Percentiles rank a stretch among this genome's conserved stretches.
Conservation (phyloP, 2,329 filamentous ascomycete genomes). For the Chrysosporium keratinophilum region DNA sequence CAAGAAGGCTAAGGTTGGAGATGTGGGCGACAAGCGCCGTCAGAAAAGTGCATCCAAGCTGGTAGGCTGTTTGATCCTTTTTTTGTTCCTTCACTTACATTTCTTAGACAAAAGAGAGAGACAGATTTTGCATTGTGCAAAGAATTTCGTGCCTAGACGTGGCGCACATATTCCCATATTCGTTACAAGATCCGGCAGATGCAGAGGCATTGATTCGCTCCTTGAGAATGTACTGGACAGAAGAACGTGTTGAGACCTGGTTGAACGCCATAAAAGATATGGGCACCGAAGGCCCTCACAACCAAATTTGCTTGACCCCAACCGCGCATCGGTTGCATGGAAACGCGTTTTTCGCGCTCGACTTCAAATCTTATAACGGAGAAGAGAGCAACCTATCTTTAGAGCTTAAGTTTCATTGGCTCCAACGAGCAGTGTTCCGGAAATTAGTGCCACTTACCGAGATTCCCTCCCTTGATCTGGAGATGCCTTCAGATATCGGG, state of each 20-base stretch:
- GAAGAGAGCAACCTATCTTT: neutral
- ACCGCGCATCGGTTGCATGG: neutral
- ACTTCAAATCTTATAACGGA: neutral
- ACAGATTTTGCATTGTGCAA: neutral
- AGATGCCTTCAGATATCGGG: neutral
- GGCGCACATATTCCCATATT: neutral
- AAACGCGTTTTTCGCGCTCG: neutral
- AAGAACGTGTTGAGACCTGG: neutral
- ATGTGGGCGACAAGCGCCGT: neutral
- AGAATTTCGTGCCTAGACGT: neutral
- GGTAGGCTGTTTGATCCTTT: neutral
- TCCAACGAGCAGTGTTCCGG: neutral
- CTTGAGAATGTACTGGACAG: neutral
- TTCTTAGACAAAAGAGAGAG: constrained; percentile 1
- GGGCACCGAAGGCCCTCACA: neutral
- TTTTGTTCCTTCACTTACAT: neutral
- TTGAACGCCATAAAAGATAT: neutral
- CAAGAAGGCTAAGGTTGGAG: neutral
- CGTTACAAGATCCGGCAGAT: neutral
- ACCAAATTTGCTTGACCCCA: neutral
- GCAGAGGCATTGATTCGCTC: neutral
- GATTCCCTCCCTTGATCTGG: neutral
- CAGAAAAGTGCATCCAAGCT: neutral
- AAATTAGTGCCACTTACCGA: neutral
- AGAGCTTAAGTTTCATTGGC: neutral